Evolutionary conservation across 441 rosid species (phyloP).

Genomic region (Aquilaria agallochum): DNA sequence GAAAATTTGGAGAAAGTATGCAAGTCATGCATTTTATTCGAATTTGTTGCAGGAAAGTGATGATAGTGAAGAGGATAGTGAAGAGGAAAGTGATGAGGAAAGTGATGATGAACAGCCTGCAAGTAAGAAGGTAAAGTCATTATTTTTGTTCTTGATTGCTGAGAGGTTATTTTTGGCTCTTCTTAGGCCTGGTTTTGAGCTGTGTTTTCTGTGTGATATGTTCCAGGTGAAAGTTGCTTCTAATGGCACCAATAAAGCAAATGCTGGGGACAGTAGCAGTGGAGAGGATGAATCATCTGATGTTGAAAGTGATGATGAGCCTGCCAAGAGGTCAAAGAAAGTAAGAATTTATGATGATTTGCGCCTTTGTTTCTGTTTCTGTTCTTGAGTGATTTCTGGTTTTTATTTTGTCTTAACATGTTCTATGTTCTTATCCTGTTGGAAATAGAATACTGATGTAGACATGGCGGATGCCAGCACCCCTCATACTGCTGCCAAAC

Average conservation of each 20-base stretch:
- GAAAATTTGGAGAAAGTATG: no score
- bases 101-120: conserved; percentile 27
- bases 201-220: neutral
- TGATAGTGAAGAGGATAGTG: conserved; percentile 39
- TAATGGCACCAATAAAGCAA: conserved; percentile 16
- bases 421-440: neutral
- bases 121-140: conserved; percentile 33
- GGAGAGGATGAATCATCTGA: conserved; percentile 56
- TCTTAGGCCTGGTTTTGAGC: neutral
- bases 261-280: conserved; percentile 40
- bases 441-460: conserved; percentile 47
- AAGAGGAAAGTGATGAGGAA: conserved; percentile 27
- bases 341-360: conserved; percentile 18
- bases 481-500: conserved; percentile 24
- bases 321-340: conserved; percentile 48
- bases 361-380: neutral
- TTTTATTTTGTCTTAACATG: neutral
- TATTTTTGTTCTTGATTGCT: neutral
- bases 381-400: neutral
- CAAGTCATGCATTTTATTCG: no score
- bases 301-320: conserved; percentile 51
- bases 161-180: neutral
- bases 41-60: conserved; percentile 27
- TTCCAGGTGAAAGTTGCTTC: conserved; percentile 25
- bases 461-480: conserved; percentile 60